A percentile compares a stretch with the other conserved stretches of the same genome.
These are phyloP conservation scores for Lippia alba DNA, from an alignment of 305 asterid species.

Conservation along the genomic window DNA sequence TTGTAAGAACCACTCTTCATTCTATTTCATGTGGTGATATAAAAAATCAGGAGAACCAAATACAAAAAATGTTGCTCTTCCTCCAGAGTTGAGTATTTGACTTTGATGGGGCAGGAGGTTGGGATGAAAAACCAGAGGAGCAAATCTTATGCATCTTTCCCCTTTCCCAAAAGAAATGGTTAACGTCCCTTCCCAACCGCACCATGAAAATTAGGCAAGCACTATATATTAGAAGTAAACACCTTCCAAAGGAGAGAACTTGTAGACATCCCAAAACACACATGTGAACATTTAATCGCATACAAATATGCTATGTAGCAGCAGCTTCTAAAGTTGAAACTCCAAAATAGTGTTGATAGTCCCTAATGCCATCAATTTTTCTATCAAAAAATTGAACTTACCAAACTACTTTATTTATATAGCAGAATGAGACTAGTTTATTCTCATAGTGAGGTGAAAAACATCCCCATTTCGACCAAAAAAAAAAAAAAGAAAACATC, in stretches of 20 bases:
- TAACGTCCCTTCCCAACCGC: neutral
- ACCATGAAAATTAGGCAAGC: conserved; percentile 23
- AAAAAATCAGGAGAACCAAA: neutral
- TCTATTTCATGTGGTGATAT: neutral
- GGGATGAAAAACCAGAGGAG: neutral
- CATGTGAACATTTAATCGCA: neutral
- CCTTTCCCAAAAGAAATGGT: neutral
- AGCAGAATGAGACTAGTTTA: conserved; percentile 17
- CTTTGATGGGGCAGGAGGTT: neutral
- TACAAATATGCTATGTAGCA: neutral
- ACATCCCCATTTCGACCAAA: no score
- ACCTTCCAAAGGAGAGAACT: conserved; percentile 7
- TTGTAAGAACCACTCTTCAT: neutral
- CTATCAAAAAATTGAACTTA: conserved; percentile 5
- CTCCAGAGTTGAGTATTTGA: neutral
- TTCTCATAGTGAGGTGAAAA: conserved; percentile 2
- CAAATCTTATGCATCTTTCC: neutral
- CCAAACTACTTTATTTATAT: neutral
- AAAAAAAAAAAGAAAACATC: no score
- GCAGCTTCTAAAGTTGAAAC: conserved; percentile 18
- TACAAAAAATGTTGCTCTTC: neutral
- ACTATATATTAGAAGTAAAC: neutral
- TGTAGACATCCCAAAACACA: conserved; percentile 13
- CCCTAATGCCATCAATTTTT: conserved; percentile 19
- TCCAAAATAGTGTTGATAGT: conserved; percentile 2